These are phyloP conservation scores for Microbotryum scabiosae DNA, from an alignment of 1,284 basidiomycete species.

Conservation along the genomic window DNA sequence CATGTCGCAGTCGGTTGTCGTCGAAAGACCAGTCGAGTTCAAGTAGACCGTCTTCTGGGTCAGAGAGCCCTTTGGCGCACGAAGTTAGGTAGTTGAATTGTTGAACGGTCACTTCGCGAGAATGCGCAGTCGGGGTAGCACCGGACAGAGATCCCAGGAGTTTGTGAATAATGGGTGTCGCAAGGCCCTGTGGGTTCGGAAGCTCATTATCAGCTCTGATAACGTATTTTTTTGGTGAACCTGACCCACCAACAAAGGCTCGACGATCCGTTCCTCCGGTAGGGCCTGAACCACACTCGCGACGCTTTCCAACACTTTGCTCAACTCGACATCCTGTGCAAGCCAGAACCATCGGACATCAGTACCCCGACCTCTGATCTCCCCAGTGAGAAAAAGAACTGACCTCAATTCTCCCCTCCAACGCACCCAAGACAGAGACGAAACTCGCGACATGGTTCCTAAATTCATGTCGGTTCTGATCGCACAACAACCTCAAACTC, in stretches of 20 bases:
- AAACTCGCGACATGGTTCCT: conserved; percentile 32
- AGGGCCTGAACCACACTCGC: conserved; percentile 36
- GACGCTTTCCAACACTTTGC: conserved; percentile 35
- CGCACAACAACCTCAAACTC: conserved; percentile 31
- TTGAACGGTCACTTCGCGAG: conserved; percentile 22
- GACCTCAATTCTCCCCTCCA: conserved; percentile 34
- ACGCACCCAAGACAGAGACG: conserved; percentile 30
- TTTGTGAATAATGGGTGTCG: conserved; percentile 24
- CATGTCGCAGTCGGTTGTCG: conserved; percentile 9
- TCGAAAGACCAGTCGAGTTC: conserved; percentile 33
- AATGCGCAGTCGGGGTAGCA: conserved; percentile 9
- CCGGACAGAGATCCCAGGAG: conserved; percentile 12
- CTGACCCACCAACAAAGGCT: conserved; percentile 24
- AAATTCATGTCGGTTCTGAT: conserved; percentile 30
- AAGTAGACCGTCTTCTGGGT: conserved; percentile 34
- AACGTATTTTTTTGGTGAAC: neutral
- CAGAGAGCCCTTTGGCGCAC: conserved; percentile 32
- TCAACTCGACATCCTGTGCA: conserved; percentile 31
- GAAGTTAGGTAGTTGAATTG: conserved; percentile 34
- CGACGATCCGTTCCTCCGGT: conserved; percentile 16
- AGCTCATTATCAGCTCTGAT: neutral
- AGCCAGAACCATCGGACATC: neutral
- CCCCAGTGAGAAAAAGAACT: too few relatives aligned
- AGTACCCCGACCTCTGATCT: too few relatives aligned
- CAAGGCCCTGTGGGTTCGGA: conserved; percentile 5